phyloP scores from a whole-genome alignment of 2,329 filamentous ascomycete genomes.

The Alternaria metachromatica region DNA sequence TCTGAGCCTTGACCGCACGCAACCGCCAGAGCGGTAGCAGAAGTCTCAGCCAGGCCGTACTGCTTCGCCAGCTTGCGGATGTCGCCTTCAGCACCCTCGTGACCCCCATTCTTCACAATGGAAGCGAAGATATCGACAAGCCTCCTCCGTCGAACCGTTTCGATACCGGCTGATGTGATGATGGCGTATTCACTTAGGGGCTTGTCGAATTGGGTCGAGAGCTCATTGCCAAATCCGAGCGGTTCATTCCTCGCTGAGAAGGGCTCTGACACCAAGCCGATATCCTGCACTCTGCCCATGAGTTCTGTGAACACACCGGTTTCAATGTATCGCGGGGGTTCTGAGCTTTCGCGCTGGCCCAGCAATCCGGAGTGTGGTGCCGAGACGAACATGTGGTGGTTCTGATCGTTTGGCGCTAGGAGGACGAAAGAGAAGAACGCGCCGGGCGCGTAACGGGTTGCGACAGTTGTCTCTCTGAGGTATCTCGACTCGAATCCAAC shows the following conservation, averaged over 20 bases:
- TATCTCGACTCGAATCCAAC: constrained; percentile 37
- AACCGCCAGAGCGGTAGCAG: constrained; percentile 89
- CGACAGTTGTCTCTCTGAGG: constrained; percentile 54
- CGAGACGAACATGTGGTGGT: constrained; percentile 79
- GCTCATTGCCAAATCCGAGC: constrained; percentile 89
- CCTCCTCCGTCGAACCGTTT: constrained; percentile 81
- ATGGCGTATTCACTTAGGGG: constrained; percentile 84
- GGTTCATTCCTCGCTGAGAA: constrained; percentile 68
- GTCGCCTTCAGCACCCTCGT: constrained; percentile 81
- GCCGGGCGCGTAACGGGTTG: constrained; percentile 75
- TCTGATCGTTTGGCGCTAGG: constrained; percentile 64
- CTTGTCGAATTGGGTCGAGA: constrained; percentile 94
- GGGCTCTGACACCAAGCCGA: constrained; percentile 76
- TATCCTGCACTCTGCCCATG: constrained; percentile 74
- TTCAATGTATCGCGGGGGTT: constrained; percentile 72
- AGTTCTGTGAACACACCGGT: constrained; percentile 81
- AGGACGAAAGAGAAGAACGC: constrained; percentile 87
- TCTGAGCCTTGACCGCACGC: constrained; percentile 93
- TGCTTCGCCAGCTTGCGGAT: constrained; percentile 82
- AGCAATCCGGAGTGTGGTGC: constrained; percentile 90
- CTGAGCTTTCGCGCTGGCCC: constrained; percentile 61
- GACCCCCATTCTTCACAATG: constrained; percentile 74
- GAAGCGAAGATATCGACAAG: constrained; percentile 92
- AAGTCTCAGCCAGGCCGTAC: constrained; percentile 88
- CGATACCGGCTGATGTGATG: constrained; percentile 88